Conservation (phyloP, 2,329 filamentous ascomycete genomes). For the Pseudopithomyces chartarum region DNA sequence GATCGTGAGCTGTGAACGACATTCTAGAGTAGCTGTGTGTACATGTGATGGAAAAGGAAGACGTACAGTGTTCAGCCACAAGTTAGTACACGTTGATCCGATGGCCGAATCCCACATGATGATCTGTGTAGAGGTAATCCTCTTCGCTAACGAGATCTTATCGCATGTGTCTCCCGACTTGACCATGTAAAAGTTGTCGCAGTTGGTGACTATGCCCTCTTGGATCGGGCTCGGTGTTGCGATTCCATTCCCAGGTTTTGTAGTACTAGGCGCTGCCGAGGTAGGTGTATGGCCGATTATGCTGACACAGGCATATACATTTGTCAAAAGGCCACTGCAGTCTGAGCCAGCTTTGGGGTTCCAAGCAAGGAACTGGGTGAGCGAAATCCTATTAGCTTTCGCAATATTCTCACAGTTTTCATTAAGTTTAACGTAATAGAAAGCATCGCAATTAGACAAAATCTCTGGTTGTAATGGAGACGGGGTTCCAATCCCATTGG, state of each 20-base stretch:
- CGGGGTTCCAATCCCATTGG: background rate
- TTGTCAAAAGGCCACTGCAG: background rate
- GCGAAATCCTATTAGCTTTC: background rate
- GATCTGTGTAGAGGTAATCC: background rate
- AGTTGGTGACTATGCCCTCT: background rate
- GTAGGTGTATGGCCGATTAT: background rate
- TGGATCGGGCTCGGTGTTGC: background rate
- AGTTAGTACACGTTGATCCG: background rate
- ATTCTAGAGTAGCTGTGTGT: no score
- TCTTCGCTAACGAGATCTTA: background rate
- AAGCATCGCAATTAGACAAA: background rate
- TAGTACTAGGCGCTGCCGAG: background rate
- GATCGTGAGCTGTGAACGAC: no score
- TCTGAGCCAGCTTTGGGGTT: background rate
- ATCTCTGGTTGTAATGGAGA: background rate
- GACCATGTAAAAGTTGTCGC: background rate
- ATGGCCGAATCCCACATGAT: background rate
- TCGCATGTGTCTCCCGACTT: background rate
- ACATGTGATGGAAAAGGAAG: no score
- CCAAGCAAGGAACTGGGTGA: background rate
- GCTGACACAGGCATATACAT: background rate
- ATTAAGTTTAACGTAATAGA: background rate
- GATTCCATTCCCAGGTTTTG: background rate
- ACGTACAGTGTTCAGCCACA: background rate
- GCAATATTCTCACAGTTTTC: background rate